Percentiles rank a stretch among this genome's conserved stretches.
Conservation (phyloP, 768 basidiomycete species). For the Mycena sanguinolenta region DNA sequence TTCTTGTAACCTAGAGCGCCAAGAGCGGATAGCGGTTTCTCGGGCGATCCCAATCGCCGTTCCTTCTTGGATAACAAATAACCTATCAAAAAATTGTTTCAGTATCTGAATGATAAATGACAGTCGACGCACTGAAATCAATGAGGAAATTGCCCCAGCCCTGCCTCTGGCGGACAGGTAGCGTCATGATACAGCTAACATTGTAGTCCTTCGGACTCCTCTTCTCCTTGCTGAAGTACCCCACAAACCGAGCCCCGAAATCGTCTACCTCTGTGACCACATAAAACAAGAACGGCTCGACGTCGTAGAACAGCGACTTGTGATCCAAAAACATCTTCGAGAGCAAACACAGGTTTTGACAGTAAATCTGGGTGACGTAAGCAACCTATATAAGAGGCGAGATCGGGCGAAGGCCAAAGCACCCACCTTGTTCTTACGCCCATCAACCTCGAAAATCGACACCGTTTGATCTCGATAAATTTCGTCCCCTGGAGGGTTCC, state of each 20-base stretch:
- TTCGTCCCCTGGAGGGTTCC: conserved; percentile 98
- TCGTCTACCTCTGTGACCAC: conserved; percentile 96
- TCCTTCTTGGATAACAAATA: conserved; percentile 98
- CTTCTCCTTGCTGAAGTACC: conserved; percentile 99
- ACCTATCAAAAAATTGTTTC: conserved; percentile 62
- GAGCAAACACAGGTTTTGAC: conserved; percentile 96
- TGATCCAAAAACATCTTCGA: conserved; percentile 99
- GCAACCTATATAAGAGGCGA: conserved; percentile 18
- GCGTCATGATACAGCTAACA: conserved; percentile 99
- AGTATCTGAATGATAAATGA: conserved; percentile 3
- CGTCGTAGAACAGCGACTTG: conserved; percentile 98
- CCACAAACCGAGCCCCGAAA: conserved; percentile 92
- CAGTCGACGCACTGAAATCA: conserved; percentile 88
- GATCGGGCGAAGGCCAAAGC: conserved; percentile 21
- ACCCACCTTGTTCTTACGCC: conserved; percentile 92
- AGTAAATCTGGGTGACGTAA: conserved; percentile 81
- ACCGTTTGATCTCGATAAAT: conserved; percentile 92
- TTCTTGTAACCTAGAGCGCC: conserved; percentile 95
- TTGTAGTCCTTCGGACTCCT: conserved; percentile 96
- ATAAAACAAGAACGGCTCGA: conserved; percentile 99
- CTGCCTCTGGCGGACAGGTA: conserved; percentile 93
- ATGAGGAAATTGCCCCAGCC: conserved; percentile 98
- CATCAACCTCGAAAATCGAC: conserved; percentile 98
- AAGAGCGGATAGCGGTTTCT: conserved; percentile 93
- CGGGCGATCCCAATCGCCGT: conserved; percentile 89